A percentile compares a stretch with the other conserved stretches of the same genome.
These are phyloP conservation scores for Tetrapyrgos nigripes DNA, from an alignment of 1,284 basidiomycete species.

Conservation along the genomic window DNA sequence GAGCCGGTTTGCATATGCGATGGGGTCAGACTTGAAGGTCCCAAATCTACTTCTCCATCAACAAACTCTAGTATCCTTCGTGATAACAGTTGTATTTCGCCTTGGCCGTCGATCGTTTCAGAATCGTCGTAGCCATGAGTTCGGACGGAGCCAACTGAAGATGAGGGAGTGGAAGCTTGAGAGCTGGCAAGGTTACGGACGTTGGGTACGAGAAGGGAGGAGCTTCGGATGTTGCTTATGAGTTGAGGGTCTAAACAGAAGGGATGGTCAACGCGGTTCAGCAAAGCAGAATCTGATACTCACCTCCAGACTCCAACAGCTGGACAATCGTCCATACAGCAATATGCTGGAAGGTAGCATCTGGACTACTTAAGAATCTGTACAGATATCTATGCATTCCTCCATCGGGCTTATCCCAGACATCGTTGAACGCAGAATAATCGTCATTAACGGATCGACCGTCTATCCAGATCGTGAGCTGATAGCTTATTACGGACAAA, in stretches of 20 bases:
- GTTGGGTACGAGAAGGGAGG: constrained; percentile 81
- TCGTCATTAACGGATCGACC: constrained; percentile 87
- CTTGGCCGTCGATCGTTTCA: constrained; percentile 82
- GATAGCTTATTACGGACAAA: neutral
- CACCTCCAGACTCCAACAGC: constrained; percentile 91
- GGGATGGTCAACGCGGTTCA: constrained; percentile 13
- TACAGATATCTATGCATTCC: constrained; percentile 97
- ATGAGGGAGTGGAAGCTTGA: constrained; percentile 73
- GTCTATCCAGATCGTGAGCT: constrained; percentile 47
- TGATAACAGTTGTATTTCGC: constrained; percentile 88
- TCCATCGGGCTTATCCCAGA: constrained; percentile 98
- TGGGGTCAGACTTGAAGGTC: constrained; percentile 63
- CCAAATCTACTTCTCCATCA: constrained; percentile 71
- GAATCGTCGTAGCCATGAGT: constrained; percentile 83
- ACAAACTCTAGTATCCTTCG: constrained; percentile 87
- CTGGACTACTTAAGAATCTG: constrained; percentile 92
- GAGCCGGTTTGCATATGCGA: constrained; percentile 72
- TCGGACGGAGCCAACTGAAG: constrained; percentile 75
- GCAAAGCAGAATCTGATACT: constrained; percentile 20
- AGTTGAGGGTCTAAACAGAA: constrained; percentile 78
- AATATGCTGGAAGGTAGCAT: constrained; percentile 99
- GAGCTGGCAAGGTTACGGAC: constrained; percentile 84
- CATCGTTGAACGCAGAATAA: constrained; percentile 96
- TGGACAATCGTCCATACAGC: constrained; percentile 99
- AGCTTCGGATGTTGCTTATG: constrained; percentile 87